phyloP scores from a whole-genome alignment of 257 asterid species.

The Capsicum chinense region DNA sequence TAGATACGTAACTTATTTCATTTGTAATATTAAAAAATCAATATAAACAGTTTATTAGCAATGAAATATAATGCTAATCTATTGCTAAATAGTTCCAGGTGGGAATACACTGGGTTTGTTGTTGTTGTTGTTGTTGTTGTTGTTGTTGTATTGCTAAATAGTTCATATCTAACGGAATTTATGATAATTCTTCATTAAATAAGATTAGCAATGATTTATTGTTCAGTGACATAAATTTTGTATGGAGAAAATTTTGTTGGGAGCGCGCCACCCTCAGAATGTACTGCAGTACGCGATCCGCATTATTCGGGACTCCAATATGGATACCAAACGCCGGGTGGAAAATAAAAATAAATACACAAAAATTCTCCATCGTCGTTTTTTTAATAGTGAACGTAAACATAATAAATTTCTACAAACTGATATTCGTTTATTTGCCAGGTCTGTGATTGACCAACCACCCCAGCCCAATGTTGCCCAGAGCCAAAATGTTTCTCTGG shows the following conservation, averaged over 20 bases:
- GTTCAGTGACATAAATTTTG: not conserved
- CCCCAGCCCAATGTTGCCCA: not conserved
- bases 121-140: no score
- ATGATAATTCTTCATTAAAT: not conserved
- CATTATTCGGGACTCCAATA: no score
- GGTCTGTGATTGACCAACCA: not conserved
- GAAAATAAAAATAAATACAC: no score
- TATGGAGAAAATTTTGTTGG: no score
- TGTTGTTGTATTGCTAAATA: no score
- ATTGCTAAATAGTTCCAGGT: not conserved
- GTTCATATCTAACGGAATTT: not conserved
- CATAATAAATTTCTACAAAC: not conserved
- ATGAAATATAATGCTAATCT: no score
- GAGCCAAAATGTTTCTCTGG: not conserved
- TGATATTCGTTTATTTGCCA: not conserved
- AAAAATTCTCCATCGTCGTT: not conserved
- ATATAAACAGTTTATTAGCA: no score
- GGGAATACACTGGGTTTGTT: no score
- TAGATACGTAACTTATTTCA: not conserved
- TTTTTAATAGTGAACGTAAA: not conserved
- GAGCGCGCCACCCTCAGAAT: no score
- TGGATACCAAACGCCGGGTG: no score
- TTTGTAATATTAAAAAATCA: not conserved
- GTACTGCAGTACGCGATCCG: no score
- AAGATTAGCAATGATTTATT: no score